Base-by-base conservation (phyloP, 2,329 filamentous ascomycete genomes). In the Venturia asperata region DNA sequence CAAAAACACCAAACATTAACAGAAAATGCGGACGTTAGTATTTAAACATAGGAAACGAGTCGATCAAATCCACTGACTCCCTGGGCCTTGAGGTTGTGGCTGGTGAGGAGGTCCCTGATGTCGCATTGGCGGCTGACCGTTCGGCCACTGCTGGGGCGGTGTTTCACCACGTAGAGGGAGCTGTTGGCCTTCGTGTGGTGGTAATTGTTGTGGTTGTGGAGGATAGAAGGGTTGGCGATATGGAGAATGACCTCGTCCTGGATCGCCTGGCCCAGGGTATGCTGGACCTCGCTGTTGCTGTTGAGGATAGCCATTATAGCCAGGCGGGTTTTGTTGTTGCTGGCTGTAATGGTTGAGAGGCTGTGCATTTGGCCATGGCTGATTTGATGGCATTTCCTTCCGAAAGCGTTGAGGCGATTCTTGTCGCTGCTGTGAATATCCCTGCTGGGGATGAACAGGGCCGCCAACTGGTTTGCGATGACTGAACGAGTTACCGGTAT, bases 391-490 rank as follows among this genome's bases (percentile, higher is more conserved):
- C 42, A 42, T 34, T 4, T 43, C 37, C 37, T 61, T 30, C 19
- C 24, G 60, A 27, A 42, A n/a, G 19, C 60, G 37, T 17, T 61
- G 39, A 42, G 60, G 39, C 15, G 60, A 61, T 39, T 61, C 34
- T 27, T 24, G 39, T 27, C 60, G 60, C 60, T 42, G 60, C 37
- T 45, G 60, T 42, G 60, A 15, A 58, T 34, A n/a, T 27, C 27
- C 52, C 9, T 37, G 15, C 30, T 58, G 27, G 30, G 15, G 15
- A 3, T 58, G 52, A n/a, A 27, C 52, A 37, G 27, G 30, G 3
- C 13, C 30, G 13, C 52, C 52, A 7, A 58, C 52, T n/a, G 60
- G 60, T 61, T 61, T 61, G 34, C 60, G 60, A 61, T n/a, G 37
- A 39, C 60, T 61, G 27, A 42, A 42, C 13, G 37, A 61, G 39